These are phyloP conservation scores for Aspergillus coremiiformis DNA, from an alignment of 495 filamentous ascomycete genomes.

Conservation along the genomic window DNA sequence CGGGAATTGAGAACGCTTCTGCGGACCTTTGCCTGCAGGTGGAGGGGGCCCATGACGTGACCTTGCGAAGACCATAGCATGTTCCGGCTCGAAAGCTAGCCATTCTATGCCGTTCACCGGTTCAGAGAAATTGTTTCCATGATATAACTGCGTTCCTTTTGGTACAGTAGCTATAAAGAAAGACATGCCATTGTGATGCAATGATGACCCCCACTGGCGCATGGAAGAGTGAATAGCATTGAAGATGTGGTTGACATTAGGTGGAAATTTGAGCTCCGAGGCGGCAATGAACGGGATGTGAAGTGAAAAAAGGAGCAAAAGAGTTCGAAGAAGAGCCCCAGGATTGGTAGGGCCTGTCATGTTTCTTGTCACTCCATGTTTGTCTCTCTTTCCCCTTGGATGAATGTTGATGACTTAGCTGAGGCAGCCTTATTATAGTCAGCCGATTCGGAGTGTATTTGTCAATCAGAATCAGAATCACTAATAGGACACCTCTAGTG, in stretches of 20 bases:
- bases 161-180: conserved; percentile 54
- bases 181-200: conserved; percentile 64
- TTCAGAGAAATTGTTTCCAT: conserved; percentile 39
- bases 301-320: conserved; percentile 3
- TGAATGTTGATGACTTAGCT: background rate
- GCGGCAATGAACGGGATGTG: background rate
- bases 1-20: background rate
- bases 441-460: background rate
- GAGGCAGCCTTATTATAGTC: background rate
- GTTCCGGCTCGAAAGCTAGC: conserved; percentile 65
- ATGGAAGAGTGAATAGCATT: conserved; percentile 59
- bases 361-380: background rate
- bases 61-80: conserved; percentile 49
- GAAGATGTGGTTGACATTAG: conserved; percentile 56
- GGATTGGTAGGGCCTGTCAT: background rate
- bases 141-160: conserved; percentile 52
- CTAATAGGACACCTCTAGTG: too few species aligned
- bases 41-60: conserved; percentile 8
- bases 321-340: background rate
- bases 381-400: background rate
- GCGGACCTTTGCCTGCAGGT: background rate
- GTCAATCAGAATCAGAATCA: too few species aligned
- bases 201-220: conserved; percentile 62
- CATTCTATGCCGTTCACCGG: conserved; percentile 51
- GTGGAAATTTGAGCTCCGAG: background rate